A percentile compares a stretch with the other conserved stretches of the same genome.
Conservation (phyloP, 2,329 filamentous ascomycete genomes). For the Aspergillus sp. region DNA sequence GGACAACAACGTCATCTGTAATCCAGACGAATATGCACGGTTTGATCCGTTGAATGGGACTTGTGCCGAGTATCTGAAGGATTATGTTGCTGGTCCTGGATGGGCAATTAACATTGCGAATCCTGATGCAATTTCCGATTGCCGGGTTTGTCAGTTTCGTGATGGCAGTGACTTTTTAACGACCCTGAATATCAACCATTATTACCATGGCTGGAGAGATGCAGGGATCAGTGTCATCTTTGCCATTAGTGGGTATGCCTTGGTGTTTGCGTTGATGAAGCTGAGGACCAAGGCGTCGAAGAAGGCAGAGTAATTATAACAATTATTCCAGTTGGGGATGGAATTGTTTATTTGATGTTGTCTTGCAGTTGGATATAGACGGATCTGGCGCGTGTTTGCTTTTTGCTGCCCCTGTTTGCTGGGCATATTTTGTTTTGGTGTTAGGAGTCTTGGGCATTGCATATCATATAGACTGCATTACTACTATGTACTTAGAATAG, state of each 20-base stretch:
- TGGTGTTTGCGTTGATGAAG: conserved; percentile 47
- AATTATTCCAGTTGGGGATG: no score
- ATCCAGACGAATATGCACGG: conserved; percentile 49
- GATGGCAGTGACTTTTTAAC: conserved; percentile 60
- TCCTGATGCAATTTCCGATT: conserved; percentile 56
- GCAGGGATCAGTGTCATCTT: conserved; percentile 61
- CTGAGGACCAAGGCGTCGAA: conserved; percentile 38
- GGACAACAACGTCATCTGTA: conserved; percentile 50
- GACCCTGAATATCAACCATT: conserved; percentile 59
- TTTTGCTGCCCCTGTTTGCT: no score
- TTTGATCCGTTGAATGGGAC: conserved; percentile 46
- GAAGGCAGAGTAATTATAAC: conserved; percentile 29
- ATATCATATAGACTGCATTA: no score
- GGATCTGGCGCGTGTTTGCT: no score
- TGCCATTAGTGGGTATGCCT: conserved; percentile 53
- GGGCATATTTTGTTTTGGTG: no score
- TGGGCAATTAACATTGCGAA: conserved; percentile 56
- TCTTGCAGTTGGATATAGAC: no score
- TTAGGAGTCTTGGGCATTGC: no score
- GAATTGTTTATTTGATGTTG: no score
- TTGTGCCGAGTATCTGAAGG: conserved; percentile 58
- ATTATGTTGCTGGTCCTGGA: conserved; percentile 52
- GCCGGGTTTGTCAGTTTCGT: conserved; percentile 62
- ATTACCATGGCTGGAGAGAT: conserved; percentile 67
- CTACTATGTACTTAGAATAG: no score